Evolutionary conservation across 345 rosid species (phyloP), one percentile per base, ranked within the genome.

Genomic region (Psidium friedrichsthalianum): DNA sequence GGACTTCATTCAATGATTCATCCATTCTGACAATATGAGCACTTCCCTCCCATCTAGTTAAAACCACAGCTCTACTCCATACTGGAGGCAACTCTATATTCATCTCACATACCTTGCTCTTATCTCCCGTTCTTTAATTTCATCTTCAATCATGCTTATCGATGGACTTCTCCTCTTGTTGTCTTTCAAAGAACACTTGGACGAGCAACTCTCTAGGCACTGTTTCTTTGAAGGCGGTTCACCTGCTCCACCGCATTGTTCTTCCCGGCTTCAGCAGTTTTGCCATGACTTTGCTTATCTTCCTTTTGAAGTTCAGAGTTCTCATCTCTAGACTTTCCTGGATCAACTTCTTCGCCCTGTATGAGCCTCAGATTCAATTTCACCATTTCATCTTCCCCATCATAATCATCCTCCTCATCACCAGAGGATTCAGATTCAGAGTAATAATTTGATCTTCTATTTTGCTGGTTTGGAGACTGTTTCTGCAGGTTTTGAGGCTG

Each of bases 71-170:
- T 82, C 14, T 54, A 82, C 22, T n/a, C n/a, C 40, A 83, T 27
- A 21, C 8, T 11, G 42, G 27, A 15, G 36, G 74, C 74, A 69
- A 18, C 36, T 21, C 36, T 61, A 18, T 11, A 6, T 82, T 47
- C 69, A 83, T 22, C 32, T 74, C 82, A 85, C 86, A 44, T 74
- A 93, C 99, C 99, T 97, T 96, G 88, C 87, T 97, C 92, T 94
- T 96, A 86, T 96, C 99, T 57, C 98, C 95, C 58, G 96, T 90
- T 96, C 99, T 89, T 90, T 88, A 13, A 97, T 94, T 86, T 97
- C 99, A 85, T 92, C 99, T 86, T 96, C 99, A 84, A 97, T 97
- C 54, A 97, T n/a, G 94, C 91, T 91, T 91, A 92, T 97, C 99
- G 89, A 97, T 88, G 9, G 99, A 95, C 88, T 91, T 94, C 90